Conservation (phyloP, 2,329 filamentous ascomycete genomes). For the Coniochaeta ligniaria region DNA sequence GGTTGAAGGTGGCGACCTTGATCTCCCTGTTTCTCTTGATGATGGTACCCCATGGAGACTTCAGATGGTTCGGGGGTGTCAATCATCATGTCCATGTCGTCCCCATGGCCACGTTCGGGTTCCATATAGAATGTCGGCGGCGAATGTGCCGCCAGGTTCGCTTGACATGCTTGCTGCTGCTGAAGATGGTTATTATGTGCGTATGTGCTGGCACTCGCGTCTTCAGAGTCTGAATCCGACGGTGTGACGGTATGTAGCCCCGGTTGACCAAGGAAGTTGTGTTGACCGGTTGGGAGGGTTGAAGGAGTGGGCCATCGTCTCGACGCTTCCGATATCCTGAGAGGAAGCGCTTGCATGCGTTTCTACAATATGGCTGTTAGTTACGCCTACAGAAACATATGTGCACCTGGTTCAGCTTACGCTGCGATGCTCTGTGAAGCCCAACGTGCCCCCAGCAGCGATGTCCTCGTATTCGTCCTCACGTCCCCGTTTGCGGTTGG, state of each 20-base stretch:
- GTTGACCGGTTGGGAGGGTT: conserved; percentile 14
- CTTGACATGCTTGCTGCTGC: not conserved
- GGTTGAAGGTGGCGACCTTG: conserved; percentile 17
- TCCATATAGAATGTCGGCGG: conserved; percentile 6
- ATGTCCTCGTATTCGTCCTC: conserved; percentile 37
- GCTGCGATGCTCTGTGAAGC: conserved; percentile 43
- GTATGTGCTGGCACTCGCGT: conserved; percentile 16
- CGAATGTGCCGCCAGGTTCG: not conserved
- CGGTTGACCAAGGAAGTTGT: conserved; percentile 7
- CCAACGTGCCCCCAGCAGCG: conserved; percentile 24
- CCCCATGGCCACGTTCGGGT: conserved; percentile 25
- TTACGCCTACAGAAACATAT: not conserved
- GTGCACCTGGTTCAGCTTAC: conserved; percentile 24
- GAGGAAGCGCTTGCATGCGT: conserved; percentile 45
- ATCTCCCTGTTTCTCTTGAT: not conserved
- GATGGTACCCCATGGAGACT: not conserved
- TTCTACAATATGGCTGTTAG: conserved; percentile 29
- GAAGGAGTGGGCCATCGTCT: conserved; percentile 24
- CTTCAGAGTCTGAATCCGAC: conserved; percentile 31
- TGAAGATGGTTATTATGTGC: not conserved
- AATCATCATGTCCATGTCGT: conserved; percentile 51
- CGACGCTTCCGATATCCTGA: conserved; percentile 36
- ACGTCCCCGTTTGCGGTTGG: conserved; percentile 35
- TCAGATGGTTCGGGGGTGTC: conserved; percentile 20
- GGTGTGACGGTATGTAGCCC: conserved; percentile 12